Percentiles rank a stretch among this genome's conserved stretches.
phyloP scores from a whole-genome alignment of 257 asterid species.

The Solanum neorickii region DNA sequence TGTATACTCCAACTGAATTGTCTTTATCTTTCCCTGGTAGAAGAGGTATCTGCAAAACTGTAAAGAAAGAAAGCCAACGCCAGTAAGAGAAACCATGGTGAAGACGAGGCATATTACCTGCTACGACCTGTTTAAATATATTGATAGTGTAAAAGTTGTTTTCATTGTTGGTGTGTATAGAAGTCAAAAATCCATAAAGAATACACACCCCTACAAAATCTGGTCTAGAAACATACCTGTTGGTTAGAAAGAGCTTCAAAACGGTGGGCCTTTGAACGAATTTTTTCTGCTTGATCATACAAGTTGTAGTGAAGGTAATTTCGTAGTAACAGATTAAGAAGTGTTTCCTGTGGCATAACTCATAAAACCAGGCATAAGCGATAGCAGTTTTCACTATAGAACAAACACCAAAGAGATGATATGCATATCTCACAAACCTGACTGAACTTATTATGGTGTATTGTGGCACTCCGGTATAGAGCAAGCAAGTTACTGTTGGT shows the following conservation, averaged over 20 bases:
- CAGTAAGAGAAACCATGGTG: not conserved
- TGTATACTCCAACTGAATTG: slow-evolving; percentile 71
- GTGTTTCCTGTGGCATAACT: slow-evolving; percentile 49
- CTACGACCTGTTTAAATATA: not conserved
- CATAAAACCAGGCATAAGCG: not conserved
- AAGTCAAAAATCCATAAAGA: not conserved
- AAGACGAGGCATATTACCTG: not conserved
- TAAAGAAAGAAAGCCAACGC: not conserved
- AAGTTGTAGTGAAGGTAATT: slow-evolving; percentile 76
- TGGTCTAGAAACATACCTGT: slow-evolving; percentile 28
- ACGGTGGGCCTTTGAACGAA: slow-evolving; percentile 79
- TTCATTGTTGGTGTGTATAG: not conserved
- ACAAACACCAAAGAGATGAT: not conserved
- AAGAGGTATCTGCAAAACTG: slow-evolving; percentile 70
- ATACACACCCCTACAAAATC: not conserved
- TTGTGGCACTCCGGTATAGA: slow-evolving; percentile 77
- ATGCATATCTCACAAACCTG: slow-evolving; percentile 47
- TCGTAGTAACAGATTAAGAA: slow-evolving; percentile 59
- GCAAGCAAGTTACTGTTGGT: slow-evolving; percentile 60
- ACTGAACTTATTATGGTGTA: slow-evolving; percentile 86
- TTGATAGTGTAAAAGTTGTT: not conserved
- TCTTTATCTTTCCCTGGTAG: slow-evolving; percentile 75
- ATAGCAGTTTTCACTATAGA: not conserved
- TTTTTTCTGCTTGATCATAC: slow-evolving; percentile 72
- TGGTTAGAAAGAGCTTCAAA: slow-evolving; percentile 74